Conservation (phyloP, 495 filamentous ascomycete genomes). For the Neurospora sublineolata region DNA sequence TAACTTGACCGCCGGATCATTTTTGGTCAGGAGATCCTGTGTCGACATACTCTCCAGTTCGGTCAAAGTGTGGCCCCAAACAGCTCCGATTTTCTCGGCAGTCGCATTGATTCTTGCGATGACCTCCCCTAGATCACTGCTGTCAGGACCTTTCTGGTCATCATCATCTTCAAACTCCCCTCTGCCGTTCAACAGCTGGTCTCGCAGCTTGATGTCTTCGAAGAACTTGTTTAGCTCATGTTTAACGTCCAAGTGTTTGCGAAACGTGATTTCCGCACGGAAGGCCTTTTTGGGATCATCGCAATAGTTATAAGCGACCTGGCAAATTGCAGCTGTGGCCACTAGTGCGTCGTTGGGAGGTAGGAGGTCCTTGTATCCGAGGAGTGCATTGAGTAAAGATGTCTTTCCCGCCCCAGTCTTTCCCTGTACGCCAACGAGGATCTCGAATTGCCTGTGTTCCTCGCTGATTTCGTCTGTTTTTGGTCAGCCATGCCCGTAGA, state of each 20-base stretch:
- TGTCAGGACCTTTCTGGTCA: not conserved
- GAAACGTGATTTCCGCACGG: constrained; percentile 10
- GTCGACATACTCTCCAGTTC: constrained; percentile 19
- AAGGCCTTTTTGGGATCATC: constrained; percentile 1
- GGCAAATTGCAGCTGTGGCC: constrained; percentile 14
- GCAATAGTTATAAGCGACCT: constrained; percentile 9
- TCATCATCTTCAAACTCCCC: not conserved
- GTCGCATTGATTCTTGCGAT: not conserved
- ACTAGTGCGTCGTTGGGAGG: constrained; percentile 14
- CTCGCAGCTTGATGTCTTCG: not conserved
- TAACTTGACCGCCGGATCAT: constrained; percentile 2
- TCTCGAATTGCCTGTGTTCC: not conserved
- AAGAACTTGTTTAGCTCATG: constrained; percentile 10
- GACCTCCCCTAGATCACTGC: not conserved
- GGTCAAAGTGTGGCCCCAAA: not conserved
- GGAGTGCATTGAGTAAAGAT: constrained; percentile 15
- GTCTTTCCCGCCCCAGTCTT: constrained; percentile 22
- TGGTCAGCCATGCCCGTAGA: not conserved
- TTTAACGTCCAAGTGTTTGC: not conserved
- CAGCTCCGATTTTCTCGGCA: constrained; percentile 1
- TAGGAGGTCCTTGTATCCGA: constrained; percentile 12
- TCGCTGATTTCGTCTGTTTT: not conserved
- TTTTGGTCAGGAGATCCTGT: not conserved
- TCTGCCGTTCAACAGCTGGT: not conserved
- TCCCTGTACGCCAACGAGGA: constrained; percentile 17